Evolutionary conservation across 345 rosid species (phyloP).

Genomic region (Citrus medica): DNA sequence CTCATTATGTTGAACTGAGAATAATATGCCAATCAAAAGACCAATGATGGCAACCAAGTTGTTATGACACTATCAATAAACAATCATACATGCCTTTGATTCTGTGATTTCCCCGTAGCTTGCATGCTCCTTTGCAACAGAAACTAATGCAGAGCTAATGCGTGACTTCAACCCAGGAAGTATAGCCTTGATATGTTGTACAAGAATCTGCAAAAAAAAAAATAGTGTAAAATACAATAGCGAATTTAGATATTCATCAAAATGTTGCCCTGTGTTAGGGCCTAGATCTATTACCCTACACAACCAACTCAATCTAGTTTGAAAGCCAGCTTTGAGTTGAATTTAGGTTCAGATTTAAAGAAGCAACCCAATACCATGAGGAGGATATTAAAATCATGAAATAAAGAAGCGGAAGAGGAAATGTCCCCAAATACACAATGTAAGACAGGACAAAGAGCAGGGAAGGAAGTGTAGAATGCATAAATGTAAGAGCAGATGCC

Average conservation of each 20-base stretch:
- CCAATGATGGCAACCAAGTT: not conserved
- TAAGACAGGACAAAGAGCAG: not conserved
- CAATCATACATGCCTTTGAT: slow-evolving; percentile 56
- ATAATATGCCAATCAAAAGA: not conserved
- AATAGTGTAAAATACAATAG: not conserved
- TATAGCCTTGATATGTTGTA: slow-evolving; percentile 76
- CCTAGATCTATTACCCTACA: not conserved
- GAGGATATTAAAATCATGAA: not conserved
- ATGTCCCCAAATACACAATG: not conserved
- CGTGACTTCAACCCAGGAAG: slow-evolving; percentile 86
- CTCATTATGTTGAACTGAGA: not conserved
- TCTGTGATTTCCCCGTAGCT: slow-evolving; percentile 91
- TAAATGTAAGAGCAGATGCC: not conserved
- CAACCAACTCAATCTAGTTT: not conserved
- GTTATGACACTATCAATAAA: not conserved
- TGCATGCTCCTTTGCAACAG: slow-evolving; percentile 89
- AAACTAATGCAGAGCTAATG: slow-evolving; percentile 60
- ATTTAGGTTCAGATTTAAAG: not conserved
- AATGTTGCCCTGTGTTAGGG: not conserved
- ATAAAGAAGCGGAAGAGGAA: not conserved
- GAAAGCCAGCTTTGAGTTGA: not conserved
- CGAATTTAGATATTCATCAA: not conserved
- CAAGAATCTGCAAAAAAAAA: slow-evolving; percentile 57
- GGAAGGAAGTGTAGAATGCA: not conserved
- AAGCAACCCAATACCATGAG: not conserved